Evolutionary conservation across 768 basidiomycete genomes (phyloP).

Genomic region (Tremella yokohamensis): DNA sequence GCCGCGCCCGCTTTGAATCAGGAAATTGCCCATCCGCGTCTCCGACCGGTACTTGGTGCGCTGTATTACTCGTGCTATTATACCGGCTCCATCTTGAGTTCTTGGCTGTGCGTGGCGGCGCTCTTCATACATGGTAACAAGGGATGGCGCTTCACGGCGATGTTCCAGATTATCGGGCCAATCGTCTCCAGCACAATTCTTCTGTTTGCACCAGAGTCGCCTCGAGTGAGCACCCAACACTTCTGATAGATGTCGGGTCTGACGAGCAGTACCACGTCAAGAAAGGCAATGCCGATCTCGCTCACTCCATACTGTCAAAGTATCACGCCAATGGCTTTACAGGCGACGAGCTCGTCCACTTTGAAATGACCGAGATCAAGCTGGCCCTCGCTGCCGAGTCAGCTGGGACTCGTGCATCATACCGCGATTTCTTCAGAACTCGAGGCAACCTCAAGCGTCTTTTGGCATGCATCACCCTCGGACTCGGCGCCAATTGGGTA

Average conservation of each 20-base stretch:
- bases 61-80: conserved; percentile 9
- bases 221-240: conserved; percentile 11
- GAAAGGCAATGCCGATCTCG: conserved; percentile 30
- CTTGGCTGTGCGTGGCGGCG: conserved; percentile 20
- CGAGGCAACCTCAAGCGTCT: conserved; percentile 58
- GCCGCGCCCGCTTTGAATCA: neutral
- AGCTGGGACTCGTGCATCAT: conserved; percentile 36
- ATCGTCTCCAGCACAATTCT: conserved; percentile 6
- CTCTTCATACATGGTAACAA: conserved; percentile 1
- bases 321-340: conserved; percentile 45
- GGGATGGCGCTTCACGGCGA: conserved; percentile 13
- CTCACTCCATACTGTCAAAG: conserved; percentile 36
- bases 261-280: conserved; percentile 30
- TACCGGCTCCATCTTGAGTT: conserved; percentile 10
- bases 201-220: conserved; percentile 19
- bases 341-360: conserved; percentile 53
- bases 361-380: conserved; percentile 59
- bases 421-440: conserved; percentile 60
- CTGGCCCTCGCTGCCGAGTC: conserved; percentile 57
- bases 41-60: conserved; percentile 36
- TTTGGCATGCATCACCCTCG: conserved; percentile 58
- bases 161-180: conserved; percentile 1
- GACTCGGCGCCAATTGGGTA: conserved; percentile 66
- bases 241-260: no score
- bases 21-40: conserved; percentile 1